These are phyloP conservation scores for Leccinum truebloodii DNA, from an alignment of 768 basidiomycete genomes.

Conservation along the genomic window DNA sequence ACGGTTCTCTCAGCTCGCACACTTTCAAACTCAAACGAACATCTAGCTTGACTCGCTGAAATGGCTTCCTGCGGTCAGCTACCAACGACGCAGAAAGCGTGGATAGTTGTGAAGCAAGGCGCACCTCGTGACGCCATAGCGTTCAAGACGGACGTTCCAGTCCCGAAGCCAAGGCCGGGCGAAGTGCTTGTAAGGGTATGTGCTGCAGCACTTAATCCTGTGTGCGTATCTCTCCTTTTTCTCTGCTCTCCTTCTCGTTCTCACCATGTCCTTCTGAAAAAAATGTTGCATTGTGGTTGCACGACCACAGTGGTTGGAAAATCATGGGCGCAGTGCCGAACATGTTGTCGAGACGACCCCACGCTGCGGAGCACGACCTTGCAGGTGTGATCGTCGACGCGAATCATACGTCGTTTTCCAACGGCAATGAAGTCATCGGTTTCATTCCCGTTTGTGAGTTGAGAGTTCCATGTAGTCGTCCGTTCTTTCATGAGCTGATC, in stretches of 20 bases:
- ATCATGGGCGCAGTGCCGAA: slow-evolving; percentile 50
- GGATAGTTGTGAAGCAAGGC: slow-evolving; percentile 34
- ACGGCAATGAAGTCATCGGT: slow-evolving; percentile 69
- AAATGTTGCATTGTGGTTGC: not conserved
- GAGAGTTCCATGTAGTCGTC: not conserved
- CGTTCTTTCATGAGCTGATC: not conserved
- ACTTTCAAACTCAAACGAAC: not conserved
- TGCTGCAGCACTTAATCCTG: slow-evolving; percentile 67
- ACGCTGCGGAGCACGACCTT: slow-evolving; percentile 61
- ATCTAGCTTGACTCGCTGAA: not conserved
- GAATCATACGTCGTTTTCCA: slow-evolving; percentile 50
- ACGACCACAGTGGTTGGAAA: slow-evolving; percentile 54
- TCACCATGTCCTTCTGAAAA: not conserved
- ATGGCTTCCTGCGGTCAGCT: slow-evolving; percentile 13
- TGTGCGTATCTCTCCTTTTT: slow-evolving; percentile 39
- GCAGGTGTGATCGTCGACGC: slow-evolving; percentile 60
- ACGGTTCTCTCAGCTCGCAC: not conserved
- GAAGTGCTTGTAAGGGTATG: slow-evolving; percentile 53
- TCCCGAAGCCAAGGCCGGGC: slow-evolving; percentile 38
- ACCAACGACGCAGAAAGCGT: slow-evolving; percentile 30
- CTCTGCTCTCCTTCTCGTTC: not conserved
- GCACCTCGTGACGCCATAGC: slow-evolving; percentile 31
- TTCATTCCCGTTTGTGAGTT: slow-evolving; percentile 42
- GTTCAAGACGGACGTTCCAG: slow-evolving; percentile 28
- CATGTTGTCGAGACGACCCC: slow-evolving; percentile 47